Conservation (phyloP, 179 eudicot genomes). For the Amaranthus tricolor region DNA sequence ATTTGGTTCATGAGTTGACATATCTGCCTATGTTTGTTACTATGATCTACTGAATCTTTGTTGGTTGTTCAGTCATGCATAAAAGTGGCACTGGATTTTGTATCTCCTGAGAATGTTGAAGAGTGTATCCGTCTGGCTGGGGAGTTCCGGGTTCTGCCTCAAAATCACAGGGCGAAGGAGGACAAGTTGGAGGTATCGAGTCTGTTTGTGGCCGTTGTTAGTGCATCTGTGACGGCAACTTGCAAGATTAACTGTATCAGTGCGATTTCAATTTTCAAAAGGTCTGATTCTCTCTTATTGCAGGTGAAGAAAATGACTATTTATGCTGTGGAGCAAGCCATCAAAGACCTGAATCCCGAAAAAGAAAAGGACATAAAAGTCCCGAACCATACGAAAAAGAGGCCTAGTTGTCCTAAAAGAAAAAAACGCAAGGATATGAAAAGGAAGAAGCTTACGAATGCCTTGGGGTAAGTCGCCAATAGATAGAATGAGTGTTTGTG, state of each 20-base stretch:
- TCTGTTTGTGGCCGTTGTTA: not conserved
- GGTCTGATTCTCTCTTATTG: conserved; percentile 2
- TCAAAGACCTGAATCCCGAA: conserved; percentile 17
- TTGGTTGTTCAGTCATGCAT: conserved; percentile 54
- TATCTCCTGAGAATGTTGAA: conserved; percentile 57
- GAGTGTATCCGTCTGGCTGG: conserved; percentile 60
- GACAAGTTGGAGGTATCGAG: conserved; percentile 60
- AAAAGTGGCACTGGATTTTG: conserved; percentile 66
- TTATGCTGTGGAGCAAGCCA: conserved; percentile 32
- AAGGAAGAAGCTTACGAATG: not conserved
- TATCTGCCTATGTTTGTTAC: not conserved
- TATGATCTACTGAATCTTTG: not conserved
- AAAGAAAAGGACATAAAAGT: not conserved
- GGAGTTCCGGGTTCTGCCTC: conserved; percentile 57
- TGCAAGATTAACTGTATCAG: not conserved
- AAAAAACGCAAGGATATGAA: not conserved
- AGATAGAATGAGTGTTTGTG: not conserved
- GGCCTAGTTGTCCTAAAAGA: not conserved
- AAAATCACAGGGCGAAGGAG: conserved; percentile 52
- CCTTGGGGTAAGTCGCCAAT: not conserved
- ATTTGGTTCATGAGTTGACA: not conserved
- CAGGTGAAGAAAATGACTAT: conserved; percentile 53
- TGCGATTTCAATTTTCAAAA: not conserved
- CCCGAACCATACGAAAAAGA: no score
- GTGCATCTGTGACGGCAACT: not conserved